Evolutionary conservation across 306 rosid genomes (phyloP), one percentile per base, ranked within the genome.

Genomic region (Cyamopsis tetragonoloba): DNA sequence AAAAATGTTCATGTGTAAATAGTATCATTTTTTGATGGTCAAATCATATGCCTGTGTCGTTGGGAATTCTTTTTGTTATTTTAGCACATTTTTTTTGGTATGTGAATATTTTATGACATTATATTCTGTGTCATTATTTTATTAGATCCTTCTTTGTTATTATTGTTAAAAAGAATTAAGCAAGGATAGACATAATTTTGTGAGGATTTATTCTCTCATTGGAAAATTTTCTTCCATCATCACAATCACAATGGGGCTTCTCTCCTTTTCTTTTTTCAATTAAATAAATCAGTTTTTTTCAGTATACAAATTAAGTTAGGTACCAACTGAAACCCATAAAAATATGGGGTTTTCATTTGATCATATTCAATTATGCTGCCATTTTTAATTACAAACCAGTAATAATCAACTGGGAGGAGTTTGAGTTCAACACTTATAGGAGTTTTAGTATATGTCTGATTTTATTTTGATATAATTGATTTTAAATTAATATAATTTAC

Each of bases 111-210:
- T 72, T 51, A 54, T 27, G 1, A 8, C 55, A 48, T 47, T 65
- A 64, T 76, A 67, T 63, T 75, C 64, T 43, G 30, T 67, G 50
- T 5, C 18, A 74, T 60, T 88, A 82, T 81, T 77, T 46, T 80
- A 91, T 81, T 79, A 68, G 77, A 86, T 86, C 80, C 81, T 86
- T 56, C 54, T 41, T 7, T 28, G 49, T 65, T 41, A 35, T 67
- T 30, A 14, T 58, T 56, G 49, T 71, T 50, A 32, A 64, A 66
- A 49, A 37, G 4, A 32, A 68, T 28, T 48, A 48, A 0, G 3
- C 48, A 14, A 42, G 57, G 81, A 66, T 55, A 69, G 44, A 49
- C 44, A 44, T 74, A 62, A 54, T 74, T 66, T 55, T 71, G 55
- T 48, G 53, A 12, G 48, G 66, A 44, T 66, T 77, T 62, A 51